Percentiles rank a stretch among this genome's conserved stretches.
phyloP scores from a whole-genome alignment of 805 yeast species.

The Candida chauliodis region DNA sequence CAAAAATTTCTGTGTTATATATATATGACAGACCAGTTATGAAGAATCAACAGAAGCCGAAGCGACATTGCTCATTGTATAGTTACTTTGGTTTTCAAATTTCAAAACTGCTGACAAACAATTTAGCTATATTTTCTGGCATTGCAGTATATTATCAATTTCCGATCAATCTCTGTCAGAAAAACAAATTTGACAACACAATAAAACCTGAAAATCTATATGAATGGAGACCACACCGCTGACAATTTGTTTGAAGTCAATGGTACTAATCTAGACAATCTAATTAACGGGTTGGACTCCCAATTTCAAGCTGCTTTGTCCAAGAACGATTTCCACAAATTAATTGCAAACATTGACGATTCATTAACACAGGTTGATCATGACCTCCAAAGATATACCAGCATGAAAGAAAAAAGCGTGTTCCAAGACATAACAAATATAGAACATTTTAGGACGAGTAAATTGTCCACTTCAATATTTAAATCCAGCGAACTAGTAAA shows the following conservation, averaged over 20 bases:
- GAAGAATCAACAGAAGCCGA: too few species aligned
- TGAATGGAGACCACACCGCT: not conserved
- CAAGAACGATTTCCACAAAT: constrained; percentile 24
- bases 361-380: constrained; percentile 21
- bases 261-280: not conserved
- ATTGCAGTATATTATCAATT: too few species aligned
- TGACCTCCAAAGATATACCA: constrained; percentile 22
- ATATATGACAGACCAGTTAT: too few species aligned
- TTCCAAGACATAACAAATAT: constrained; percentile 41
- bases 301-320: not conserved
- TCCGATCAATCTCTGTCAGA: too few species aligned
- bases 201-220: not conserved
- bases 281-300: not conserved
- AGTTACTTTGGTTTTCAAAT: too few species aligned
- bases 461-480: constrained; percentile 56
- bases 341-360: constrained; percentile 26
- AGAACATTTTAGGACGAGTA: constrained; percentile 62
- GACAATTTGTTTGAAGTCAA: not conserved
- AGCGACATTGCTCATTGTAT: too few species aligned
- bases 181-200: constrained; percentile 1
- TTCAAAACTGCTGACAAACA: too few species aligned
- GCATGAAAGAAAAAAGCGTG: constrained; percentile 25
- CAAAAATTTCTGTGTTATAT: too few species aligned
- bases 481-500: constrained; percentile 54
- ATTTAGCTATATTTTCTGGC: too few species aligned